Evolutionary conservation across 345 rosid genomes (phyloP).

Genomic region (Carallia brachiata): DNA sequence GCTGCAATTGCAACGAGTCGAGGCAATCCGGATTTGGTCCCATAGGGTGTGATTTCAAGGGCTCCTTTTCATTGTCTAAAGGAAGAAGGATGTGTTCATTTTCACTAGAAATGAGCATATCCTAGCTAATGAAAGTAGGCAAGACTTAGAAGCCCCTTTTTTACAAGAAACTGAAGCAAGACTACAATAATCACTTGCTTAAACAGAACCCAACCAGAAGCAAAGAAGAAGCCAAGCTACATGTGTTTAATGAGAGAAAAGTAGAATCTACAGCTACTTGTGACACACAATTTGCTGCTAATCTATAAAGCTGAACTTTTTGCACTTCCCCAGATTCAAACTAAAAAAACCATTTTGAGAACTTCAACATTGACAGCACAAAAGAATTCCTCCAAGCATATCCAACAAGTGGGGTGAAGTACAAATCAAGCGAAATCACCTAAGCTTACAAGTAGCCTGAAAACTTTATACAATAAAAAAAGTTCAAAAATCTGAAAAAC

Average conservation of each 20-base stretch:
- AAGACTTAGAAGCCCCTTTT: slow-evolving; percentile 17
- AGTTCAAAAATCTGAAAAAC: background rate
- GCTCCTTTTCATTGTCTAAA: slow-evolving; percentile 24
- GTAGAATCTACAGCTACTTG: background rate
- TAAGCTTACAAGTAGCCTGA: background rate
- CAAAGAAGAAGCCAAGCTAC: background rate
- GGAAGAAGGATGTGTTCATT: slow-evolving; percentile 38
- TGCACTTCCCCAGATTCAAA: background rate
- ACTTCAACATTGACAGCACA: slow-evolving; percentile 2
- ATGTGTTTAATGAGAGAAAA: background rate
- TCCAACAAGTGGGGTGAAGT: slow-evolving; percentile 10
- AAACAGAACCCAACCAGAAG: slow-evolving; percentile 7
- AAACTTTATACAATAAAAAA: background rate
- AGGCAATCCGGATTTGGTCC: slow-evolving; percentile 32
- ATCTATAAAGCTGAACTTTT: background rate
- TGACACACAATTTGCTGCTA: background rate
- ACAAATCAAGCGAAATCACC: slow-evolving; percentile 18
- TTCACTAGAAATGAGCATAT: slow-evolving; percentile 33
- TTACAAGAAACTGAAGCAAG: slow-evolving; percentile 11
- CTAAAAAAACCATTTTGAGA: background rate
- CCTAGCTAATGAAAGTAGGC: slow-evolving; percentile 6
- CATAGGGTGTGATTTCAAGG: slow-evolving; percentile 29
- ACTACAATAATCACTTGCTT: slow-evolving; percentile 6
- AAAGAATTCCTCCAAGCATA: background rate
- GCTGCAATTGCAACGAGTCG: slow-evolving; percentile 27